Percentiles rank a stretch among this genome's conserved stretches.
phyloP scores from a whole-genome alignment of 2,329 filamentous ascomycete species.

The Camptophora hylomeconis region DNA sequence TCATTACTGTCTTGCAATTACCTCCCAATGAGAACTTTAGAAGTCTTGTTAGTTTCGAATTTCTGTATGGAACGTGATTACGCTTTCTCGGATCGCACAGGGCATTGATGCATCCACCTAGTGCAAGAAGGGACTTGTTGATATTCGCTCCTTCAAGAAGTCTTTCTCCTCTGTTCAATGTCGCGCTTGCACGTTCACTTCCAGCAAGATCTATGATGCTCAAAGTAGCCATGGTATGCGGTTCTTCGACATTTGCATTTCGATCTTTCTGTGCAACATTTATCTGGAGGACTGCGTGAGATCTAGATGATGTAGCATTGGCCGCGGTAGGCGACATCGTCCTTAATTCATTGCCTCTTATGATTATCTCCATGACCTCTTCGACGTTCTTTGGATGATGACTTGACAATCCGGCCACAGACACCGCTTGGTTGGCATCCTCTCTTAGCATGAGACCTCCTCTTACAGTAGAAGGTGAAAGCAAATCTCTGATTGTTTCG shows the following conservation, averaged over 20 bases:
- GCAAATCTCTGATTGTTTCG: conserved; percentile 88
- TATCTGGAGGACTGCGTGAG: conserved; percentile 93
- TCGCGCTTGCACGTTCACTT: conserved; percentile 89
- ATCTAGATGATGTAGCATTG: conserved; percentile 93
- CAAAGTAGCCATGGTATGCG: conserved; percentile 93
- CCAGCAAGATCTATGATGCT: conserved; percentile 97
- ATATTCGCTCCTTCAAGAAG: conserved; percentile 94
- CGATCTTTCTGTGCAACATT: conserved; percentile 90
- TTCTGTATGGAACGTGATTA: conserved; percentile 92
- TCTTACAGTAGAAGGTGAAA: conserved; percentile 75
- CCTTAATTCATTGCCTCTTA: conserved; percentile 82
- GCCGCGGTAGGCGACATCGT: conserved; percentile 96
- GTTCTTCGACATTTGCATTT: conserved; percentile 83
- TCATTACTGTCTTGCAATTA: conserved; percentile 99
- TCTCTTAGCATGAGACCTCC: conserved; percentile 82
- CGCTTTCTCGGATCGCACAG: conserved; percentile 84
- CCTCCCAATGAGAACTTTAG: conserved; percentile 95
- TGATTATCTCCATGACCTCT: conserved; percentile 99
- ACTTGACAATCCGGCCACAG: conserved; percentile 78
- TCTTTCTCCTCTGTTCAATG: conserved; percentile 87
- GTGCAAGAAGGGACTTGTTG: conserved; percentile 90
- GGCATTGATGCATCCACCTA: conserved; percentile 96
- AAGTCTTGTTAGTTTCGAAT: conserved; percentile 89
- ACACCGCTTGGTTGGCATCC: conserved; percentile 85
- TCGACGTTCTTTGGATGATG: conserved; percentile 83